A percentile compares a stretch with the other conserved stretches of the same genome.
Conservation (phyloP, 2,329 filamentous ascomycete genomes). For the Clarireedia monteithiana region DNA sequence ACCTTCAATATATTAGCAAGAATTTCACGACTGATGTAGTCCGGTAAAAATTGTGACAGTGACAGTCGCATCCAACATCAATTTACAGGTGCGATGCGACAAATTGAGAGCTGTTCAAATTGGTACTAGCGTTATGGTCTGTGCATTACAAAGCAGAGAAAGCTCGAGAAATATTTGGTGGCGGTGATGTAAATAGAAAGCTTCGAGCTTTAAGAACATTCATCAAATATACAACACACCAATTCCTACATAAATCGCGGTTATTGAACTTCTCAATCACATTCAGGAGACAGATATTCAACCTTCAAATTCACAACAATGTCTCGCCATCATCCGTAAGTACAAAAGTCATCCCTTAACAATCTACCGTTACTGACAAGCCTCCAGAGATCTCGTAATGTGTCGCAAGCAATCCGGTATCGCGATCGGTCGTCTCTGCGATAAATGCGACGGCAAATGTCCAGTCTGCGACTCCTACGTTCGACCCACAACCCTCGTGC, state of each 20-base stretch:
- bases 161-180: slow-evolving; percentile 8
- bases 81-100: neutral
- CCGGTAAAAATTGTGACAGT: neutral
- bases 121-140: slow-evolving; percentile 10
- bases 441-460: slow-evolving; percentile 99
- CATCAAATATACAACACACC: neutral
- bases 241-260: neutral
- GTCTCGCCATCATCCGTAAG: slow-evolving; percentile 58
- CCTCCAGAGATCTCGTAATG: slow-evolving; percentile 84
- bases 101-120: neutral
- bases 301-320: slow-evolving; percentile 13
- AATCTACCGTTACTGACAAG: slow-evolving; percentile 5
- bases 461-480: slow-evolving; percentile 99
- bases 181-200: slow-evolving; percentile 6
- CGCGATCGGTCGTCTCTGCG: slow-evolving; percentile 95
- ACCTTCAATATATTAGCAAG: slow-evolving; percentile 1
- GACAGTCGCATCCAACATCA: neutral
- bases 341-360: slow-evolving; percentile 16
- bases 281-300: neutral
- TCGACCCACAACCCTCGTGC: slow-evolving; percentile 89
- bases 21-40: neutral
- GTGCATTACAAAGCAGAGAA: slow-evolving; percentile 16
- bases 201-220: neutral
- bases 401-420: slow-evolving; percentile 98
- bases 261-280: neutral